A percentile compares a stretch with the other conserved stretches of the same genome.
phyloP scores from a whole-genome alignment of 768 basidiomycete genomes.

The Trichaptum fuscoviolaceum region DNA sequence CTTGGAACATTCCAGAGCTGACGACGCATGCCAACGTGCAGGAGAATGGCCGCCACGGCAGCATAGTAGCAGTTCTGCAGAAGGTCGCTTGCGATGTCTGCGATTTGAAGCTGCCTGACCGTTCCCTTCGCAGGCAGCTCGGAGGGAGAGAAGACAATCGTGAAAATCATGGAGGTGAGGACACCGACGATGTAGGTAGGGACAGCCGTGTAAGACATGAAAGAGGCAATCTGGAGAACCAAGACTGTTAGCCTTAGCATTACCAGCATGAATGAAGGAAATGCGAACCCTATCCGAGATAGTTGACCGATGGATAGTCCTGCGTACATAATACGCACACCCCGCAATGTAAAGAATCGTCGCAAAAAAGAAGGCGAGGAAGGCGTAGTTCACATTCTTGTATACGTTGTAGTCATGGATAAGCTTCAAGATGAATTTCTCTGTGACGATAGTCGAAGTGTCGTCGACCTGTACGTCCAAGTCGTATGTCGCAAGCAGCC shows the following conservation, averaged over 20 bases:
- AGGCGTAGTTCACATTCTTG: neutral
- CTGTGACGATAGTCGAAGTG: neutral
- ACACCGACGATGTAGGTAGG: neutral
- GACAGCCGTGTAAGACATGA: neutral
- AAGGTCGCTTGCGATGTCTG: neutral
- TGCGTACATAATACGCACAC: neutral
- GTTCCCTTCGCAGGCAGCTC: neutral
- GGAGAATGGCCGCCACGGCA: neutral
- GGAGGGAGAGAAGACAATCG: neutral
- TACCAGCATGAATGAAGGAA: neutral
- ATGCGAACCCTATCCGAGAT: neutral
- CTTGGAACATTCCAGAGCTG: neutral
- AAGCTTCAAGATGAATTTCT: neutral
- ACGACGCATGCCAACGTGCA: neutral
- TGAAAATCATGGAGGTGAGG: neutral
- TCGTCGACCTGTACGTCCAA: neutral
- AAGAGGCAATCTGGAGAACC: neutral
- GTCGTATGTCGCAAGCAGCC: neutral
- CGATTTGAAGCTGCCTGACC: neutral
- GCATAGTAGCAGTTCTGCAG: constrained; percentile 1
- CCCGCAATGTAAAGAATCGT: neutral
- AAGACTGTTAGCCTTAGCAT: neutral
- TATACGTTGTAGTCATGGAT: neutral
- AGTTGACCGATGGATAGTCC: neutral
- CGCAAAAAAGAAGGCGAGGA: neutral